phyloP scores from a whole-genome alignment of 1,284 basidiomycete genomes.

The Sanguinoderma infundibulare region DNA sequence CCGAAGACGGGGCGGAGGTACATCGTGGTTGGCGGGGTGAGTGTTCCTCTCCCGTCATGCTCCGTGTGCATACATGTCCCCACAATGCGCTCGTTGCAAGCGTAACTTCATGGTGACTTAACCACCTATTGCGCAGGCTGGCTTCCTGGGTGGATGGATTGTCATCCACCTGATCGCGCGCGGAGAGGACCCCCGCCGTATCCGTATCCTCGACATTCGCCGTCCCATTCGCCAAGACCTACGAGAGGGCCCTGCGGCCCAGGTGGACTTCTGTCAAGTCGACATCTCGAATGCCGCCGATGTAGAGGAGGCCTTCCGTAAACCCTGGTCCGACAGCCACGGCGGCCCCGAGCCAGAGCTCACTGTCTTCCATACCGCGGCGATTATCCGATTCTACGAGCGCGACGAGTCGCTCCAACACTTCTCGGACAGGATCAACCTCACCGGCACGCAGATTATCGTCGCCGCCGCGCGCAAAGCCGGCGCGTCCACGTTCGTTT shows the following conservation, averaged over 20 bases:
- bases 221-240: conserved; percentile 59
- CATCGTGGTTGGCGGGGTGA: conserved; percentile 59
- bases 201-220: conserved; percentile 71
- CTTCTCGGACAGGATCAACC: conserved; percentile 63
- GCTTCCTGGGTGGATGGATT: conserved; percentile 79
- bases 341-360: conserved; percentile 41
- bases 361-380: conserved; percentile 76
- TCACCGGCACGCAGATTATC: conserved; percentile 67
- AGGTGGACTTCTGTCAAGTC: conserved; percentile 59
- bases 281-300: conserved; percentile 59
- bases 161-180: conserved; percentile 66
- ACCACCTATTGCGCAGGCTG: conserved; percentile 47
- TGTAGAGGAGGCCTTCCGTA: conserved; percentile 63
- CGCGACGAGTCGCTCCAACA: conserved; percentile 52
- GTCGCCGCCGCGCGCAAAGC: conserved; percentile 48
- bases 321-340: conserved; percentile 55
- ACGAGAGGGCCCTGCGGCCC: conserved; percentile 47
- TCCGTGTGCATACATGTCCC: not conserved
- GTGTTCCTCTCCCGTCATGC: conserved; percentile 18
- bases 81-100: not conserved
- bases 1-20: conserved; percentile 60
- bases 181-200: conserved; percentile 67
- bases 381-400: conserved; percentile 78
- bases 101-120: not conserved
- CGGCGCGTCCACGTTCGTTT: conserved; percentile 57